Evolutionary conservation across 805 yeast species (phyloP), one percentile per base, ranked within the genome.

Genomic region (Saturnispora diversa): DNA sequence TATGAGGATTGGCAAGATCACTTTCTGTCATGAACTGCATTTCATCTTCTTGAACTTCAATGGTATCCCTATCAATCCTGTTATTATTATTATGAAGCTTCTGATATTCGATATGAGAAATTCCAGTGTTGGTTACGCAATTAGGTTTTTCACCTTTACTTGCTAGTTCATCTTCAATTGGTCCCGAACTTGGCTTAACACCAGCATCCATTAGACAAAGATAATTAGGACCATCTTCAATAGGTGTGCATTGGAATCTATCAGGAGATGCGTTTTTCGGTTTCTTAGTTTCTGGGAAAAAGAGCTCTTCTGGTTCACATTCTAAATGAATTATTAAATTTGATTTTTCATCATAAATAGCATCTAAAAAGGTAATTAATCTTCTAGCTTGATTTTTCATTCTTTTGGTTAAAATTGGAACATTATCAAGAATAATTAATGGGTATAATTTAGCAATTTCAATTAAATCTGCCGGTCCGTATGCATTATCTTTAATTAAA

Each of bases 341-440:
- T 52, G 85, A 79, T 49, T 72, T 69, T 13, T 80, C 69, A 52
- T 81, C 87, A 54, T 81, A 80, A 10, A 80, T 57, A 0, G 86
- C 84, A 56, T 81, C 87, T 21, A 80, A 53, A 15, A 81, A 56
- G 0, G 82, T 76, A 38, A 81, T 80, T 50, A 80, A 74, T 42
- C 82, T 58, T 39, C 84, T 61, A 2, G 87, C 87, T 50, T 80
- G 84, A 49, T 77, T 77, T 48, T 76, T 77, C 74, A 67, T 69
- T 35, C 59, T 67, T 3, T 72, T 53, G 1, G 75, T 70, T 58
- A 81, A 56, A 5, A 72, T 62, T 0, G 88, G 88, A 3, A 81
- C 75, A 38, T 74, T 60, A 42, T 77, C 80, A 15, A 81, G 51
- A 4, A 81, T 64, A 22, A 82, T 60, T 2, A 78, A 73, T 24